These are phyloP conservation scores for Collybia mongolica DNA, from an alignment of 768 basidiomycete species.

Conservation along the genomic window DNA sequence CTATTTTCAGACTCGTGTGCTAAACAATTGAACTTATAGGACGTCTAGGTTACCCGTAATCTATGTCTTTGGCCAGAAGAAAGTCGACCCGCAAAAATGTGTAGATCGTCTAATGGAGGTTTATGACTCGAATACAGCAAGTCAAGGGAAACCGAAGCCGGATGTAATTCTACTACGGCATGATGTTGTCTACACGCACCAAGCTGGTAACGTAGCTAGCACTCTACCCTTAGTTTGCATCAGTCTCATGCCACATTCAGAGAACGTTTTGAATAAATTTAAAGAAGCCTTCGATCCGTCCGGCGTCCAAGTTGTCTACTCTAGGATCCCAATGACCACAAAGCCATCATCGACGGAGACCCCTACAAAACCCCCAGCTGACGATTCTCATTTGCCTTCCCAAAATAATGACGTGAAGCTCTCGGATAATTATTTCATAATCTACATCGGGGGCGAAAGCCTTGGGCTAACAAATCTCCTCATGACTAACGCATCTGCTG, in stretches of 20 bases:
- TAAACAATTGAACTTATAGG: conserved; percentile 35
- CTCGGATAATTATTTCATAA: conserved; percentile 19
- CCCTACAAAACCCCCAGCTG: neutral
- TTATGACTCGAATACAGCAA: conserved; percentile 17
- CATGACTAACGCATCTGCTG: conserved; percentile 70
- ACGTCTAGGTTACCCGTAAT: conserved; percentile 86
- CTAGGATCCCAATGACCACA: conserved; percentile 25
- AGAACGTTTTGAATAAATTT: conserved; percentile 27
- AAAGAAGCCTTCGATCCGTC: conserved; percentile 20
- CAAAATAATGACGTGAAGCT: conserved; percentile 15
- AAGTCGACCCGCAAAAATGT: conserved; percentile 56
- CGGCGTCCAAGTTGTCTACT: conserved; percentile 33
- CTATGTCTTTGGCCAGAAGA: conserved; percentile 84
- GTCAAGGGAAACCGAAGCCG: conserved; percentile 9
- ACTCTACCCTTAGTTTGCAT: conserved; percentile 4
- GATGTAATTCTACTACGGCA: conserved; percentile 58
- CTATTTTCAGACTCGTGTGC: neutral
- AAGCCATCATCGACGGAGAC: conserved; percentile 7
- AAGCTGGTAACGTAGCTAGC: conserved; percentile 44
- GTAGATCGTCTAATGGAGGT: conserved; percentile 36
- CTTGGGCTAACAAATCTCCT: conserved; percentile 82
- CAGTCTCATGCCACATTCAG: conserved; percentile 21
- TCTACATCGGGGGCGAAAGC: conserved; percentile 77
- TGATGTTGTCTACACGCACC: conserved; percentile 78
- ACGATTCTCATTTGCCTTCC: conserved; percentile 6